Percentiles rank a stretch among this genome's conserved stretches.
Conservation (phyloP, 2,329 filamentous ascomycete species). For the Mycosphaerella arachidis region DNA sequence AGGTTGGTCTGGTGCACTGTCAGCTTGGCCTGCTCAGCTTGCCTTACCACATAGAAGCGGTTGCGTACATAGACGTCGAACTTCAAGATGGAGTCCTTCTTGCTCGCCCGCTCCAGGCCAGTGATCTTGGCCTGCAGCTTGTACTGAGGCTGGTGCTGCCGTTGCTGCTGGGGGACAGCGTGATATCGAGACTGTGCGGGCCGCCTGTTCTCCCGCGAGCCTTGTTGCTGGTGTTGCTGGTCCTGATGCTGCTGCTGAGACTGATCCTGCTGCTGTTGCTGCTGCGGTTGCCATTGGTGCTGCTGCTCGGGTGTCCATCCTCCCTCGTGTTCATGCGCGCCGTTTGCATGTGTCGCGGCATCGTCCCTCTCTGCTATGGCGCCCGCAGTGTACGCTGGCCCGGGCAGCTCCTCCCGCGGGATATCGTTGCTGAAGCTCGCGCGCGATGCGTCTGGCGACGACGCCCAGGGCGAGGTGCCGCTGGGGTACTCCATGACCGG, state of each 20-base stretch:
- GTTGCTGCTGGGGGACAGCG: conserved; percentile 30
- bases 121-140: conserved; percentile 94
- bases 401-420: conserved; percentile 26
- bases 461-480: conserved; percentile 61
- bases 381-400: conserved; percentile 21
- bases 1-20: conserved; percentile 75
- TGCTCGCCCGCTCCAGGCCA: conserved; percentile 82
- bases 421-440: conserved; percentile 42
- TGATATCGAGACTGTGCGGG: conserved; percentile 31
- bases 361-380: conserved; percentile 8
- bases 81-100: conserved; percentile 89
- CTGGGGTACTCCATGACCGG: conserved; percentile 62
- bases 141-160: conserved; percentile 35
- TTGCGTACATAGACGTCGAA: conserved; percentile 90
- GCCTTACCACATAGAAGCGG: conserved; percentile 3
- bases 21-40: background rate
- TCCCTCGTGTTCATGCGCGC: conserved; percentile 15
- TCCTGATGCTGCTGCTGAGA: conserved; percentile 33
- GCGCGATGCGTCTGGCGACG: conserved; percentile 52
- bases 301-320: conserved; percentile 32
- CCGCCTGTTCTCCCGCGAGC: conserved; percentile 25
- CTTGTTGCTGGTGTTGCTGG: conserved; percentile 17
- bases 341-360: background rate
- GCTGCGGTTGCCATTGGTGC: conserved; percentile 32
- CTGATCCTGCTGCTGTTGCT: conserved; percentile 38